Evolutionary conservation across 2,329 filamentous ascomycete genomes (phyloP), one percentile per base, ranked within the genome.

Genomic region (Iodosphaeria phyllophila): DNA sequence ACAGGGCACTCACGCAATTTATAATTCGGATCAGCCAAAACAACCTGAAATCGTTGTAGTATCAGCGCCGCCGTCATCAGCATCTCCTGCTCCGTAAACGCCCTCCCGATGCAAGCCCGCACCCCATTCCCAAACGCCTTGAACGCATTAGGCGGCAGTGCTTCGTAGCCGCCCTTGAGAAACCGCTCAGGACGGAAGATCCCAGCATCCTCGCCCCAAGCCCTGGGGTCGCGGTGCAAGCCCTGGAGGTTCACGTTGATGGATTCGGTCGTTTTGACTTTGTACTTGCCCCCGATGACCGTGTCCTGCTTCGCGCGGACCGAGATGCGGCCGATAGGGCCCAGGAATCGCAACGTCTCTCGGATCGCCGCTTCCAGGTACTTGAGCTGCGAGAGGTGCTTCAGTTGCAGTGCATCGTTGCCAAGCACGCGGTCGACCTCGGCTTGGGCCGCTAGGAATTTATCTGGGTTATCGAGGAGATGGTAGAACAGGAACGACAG

Each of bases 101-200:
- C 58, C 2, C 74, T 54, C 4, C 77, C 77, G 31, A 83, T 82
- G 35, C 76, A 84, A 1, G 55, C 71, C 26, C 77, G 54, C 32
- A 62, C 56, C 2, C 76, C 76, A 29, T 76, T 75, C 2, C 77
- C 78, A 35, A 83, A 84, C 3, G 77, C 74, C 47, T 77, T 76
- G 70, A 67, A 75, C 16, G 60, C 58, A 27, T 65, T 66, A 9
- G 58, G 58, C 16, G 67, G 72, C 5, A 77, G 55, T 14, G 64
- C 63, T 30, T 67, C 62, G 37, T 80, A 82, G 13, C 63, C 57
- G 9, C 71, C 73, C 19, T 77, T 70, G 1, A 73, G 47, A 73
- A 82, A 78, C 7, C 75, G 57, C 41, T 82, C 76, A 0, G 77
- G 76, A 27, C 56, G 59, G 48, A 77, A 83, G 12, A 68, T 60